A percentile compares a stretch with the other conserved stretches of the same genome.
Conservation (phyloP, 2,329 filamentous ascomycete genomes). For the Colletotrichum sojae region DNA sequence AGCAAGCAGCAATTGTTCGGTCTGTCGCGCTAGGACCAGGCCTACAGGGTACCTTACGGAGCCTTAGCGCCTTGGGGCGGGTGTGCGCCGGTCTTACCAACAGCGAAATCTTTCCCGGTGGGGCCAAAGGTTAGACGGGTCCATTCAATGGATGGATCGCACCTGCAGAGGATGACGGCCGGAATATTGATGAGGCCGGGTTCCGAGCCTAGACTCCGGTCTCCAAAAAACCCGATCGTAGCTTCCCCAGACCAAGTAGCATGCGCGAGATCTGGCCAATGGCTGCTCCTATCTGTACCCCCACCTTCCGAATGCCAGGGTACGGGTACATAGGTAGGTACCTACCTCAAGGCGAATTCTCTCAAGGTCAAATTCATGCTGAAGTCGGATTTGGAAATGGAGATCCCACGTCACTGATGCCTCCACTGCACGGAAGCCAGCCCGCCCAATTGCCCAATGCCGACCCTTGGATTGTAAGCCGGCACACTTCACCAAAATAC, state of each 20-base stretch:
- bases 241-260: slow-evolving; percentile 33
- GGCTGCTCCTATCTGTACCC: background rate
- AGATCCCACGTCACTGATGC: slow-evolving; percentile 29
- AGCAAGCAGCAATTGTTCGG: slow-evolving; percentile 26
- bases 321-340: slow-evolving; percentile 13
- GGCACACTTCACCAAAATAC: background rate
- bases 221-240: slow-evolving; percentile 28
- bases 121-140: background rate
- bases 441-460: slow-evolving; percentile 8
- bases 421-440: slow-evolving; percentile 12
- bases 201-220: slow-evolving; percentile 22
- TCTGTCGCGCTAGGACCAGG: slow-evolving; percentile 31
- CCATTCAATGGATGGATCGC: no score
- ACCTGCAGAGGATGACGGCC: background rate
- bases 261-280: slow-evolving; percentile 37
- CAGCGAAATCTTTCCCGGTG: slow-evolving; percentile 3
- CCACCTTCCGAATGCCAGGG: slow-evolving; percentile 9
- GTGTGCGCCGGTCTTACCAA: slow-evolving; percentile 16
- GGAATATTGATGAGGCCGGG: slow-evolving; percentile 25
- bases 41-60: slow-evolving; percentile 6
- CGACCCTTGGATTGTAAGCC: background rate
- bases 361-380: no score
- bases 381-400: slow-evolving; percentile 9
- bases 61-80: slow-evolving; percentile 29
- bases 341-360: background rate